A percentile compares a stretch with the other conserved stretches of the same genome.
Conservation (phyloP, 371 early-diverging fungal genomes). For the Mucor indicus region DNA sequence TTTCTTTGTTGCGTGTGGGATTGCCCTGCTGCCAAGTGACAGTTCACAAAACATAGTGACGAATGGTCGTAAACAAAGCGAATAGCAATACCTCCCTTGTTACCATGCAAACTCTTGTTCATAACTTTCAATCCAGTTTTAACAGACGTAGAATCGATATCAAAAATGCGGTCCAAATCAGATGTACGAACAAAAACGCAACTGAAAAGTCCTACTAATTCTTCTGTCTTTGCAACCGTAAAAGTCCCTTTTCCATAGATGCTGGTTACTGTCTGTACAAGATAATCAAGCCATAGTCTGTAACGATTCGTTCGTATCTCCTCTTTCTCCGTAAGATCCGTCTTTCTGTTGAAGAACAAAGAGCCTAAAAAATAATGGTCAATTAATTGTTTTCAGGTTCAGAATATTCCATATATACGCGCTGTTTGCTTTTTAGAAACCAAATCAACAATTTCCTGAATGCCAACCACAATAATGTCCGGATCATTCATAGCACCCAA, state of each 20-base stretch:
- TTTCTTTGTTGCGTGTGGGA: constrained; percentile 69
- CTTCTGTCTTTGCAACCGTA: constrained; percentile 58
- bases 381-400: too few species aligned
- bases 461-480: constrained; percentile 79
- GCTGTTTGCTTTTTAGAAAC: constrained; percentile 73
- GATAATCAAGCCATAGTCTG: constrained; percentile 67
- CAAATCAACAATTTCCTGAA: constrained; percentile 87
- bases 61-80: constrained; percentile 73
- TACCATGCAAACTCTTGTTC: constrained; percentile 59
- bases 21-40: constrained; percentile 86
- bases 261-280: constrained; percentile 52
- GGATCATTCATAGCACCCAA: constrained; percentile 57
- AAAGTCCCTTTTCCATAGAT: constrained; percentile 49
- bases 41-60: constrained; percentile 81
- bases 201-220: constrained; percentile 77
- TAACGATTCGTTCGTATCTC: constrained; percentile 57
- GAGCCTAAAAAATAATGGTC: constrained; percentile 43
- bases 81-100: constrained; percentile 85
- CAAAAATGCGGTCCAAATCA: constrained; percentile 19
- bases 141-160: constrained; percentile 33
- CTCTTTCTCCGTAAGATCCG: constrained; percentile 46
- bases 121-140: constrained; percentile 82
- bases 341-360: constrained; percentile 54
- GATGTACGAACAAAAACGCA: constrained; percentile 60
- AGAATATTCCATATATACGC: constrained; percentile 46